Conservation (phyloP, 2,329 filamentous ascomycete species). For the Arthroderma sp. region DNA sequence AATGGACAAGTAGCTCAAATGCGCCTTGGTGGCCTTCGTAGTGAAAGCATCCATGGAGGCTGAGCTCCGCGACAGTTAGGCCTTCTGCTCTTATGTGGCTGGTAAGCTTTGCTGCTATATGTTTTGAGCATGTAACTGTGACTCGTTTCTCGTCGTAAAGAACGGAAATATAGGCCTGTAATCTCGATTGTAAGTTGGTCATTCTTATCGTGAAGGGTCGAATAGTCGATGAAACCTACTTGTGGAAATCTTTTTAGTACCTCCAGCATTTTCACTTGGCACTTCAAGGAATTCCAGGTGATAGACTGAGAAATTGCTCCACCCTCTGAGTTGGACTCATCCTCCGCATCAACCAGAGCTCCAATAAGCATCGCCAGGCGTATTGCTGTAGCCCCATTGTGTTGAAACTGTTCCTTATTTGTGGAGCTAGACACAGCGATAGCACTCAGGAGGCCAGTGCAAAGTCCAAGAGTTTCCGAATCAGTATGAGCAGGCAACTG, state of each 20-base stretch:
- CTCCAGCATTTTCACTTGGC: slow-evolving; percentile 15
- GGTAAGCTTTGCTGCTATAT: slow-evolving; percentile 13
- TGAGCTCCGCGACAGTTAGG: slow-evolving; percentile 21
- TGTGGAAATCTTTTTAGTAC: slow-evolving; percentile 17
- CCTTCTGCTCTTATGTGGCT: slow-evolving; percentile 20
- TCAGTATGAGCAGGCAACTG: slow-evolving; percentile 1
- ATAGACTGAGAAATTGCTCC: slow-evolving; percentile 19
- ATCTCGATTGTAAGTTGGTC: not conserved
- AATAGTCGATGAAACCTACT: slow-evolving; percentile 7
- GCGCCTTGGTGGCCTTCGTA: slow-evolving; percentile 11
- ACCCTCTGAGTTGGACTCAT: slow-evolving; percentile 17
- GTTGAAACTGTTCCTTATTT: slow-evolving; percentile 21
- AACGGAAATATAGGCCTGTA: slow-evolving; percentile 30
- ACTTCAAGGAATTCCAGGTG: not conserved
- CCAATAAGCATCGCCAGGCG: slow-evolving; percentile 32
- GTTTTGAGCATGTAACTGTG: slow-evolving; percentile 25
- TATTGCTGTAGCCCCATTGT: slow-evolving; percentile 29
- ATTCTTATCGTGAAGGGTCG: not conserved
- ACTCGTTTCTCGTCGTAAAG: slow-evolving; percentile 28
- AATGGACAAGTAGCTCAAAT: slow-evolving; percentile 16
- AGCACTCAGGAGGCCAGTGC: slow-evolving; percentile 32
- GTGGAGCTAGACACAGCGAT: slow-evolving; percentile 25
- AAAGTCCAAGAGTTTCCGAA: slow-evolving; percentile 28
- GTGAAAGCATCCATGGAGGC: slow-evolving; percentile 27
- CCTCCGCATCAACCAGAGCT: slow-evolving; percentile 27